These are phyloP conservation scores for Aspergillus ibericus DNA, from an alignment of 2,329 filamentous ascomycete genomes.

Conservation along the genomic window DNA sequence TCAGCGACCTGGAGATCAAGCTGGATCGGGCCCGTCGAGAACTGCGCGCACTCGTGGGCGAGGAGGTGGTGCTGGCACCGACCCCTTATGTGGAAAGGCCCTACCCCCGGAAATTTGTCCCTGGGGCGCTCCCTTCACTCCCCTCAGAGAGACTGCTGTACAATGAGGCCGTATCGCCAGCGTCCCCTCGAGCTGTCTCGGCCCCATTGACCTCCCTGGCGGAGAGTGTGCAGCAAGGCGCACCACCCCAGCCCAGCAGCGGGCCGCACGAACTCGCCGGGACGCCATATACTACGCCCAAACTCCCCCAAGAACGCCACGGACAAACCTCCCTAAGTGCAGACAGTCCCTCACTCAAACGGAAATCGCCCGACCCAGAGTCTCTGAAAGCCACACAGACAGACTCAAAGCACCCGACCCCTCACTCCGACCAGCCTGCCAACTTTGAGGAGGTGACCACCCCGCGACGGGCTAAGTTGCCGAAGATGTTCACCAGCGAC, in stretches of 20 bases:
- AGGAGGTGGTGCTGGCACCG: slow-evolving; percentile 23
- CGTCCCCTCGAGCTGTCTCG: slow-evolving; percentile 6
- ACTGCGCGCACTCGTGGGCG: slow-evolving; percentile 50
- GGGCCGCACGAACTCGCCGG: not conserved
- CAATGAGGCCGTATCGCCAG: slow-evolving; percentile 18
- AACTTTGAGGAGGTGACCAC: slow-evolving; percentile 20
- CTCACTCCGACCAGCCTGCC: slow-evolving; percentile 15
- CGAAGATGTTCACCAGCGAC: slow-evolving; percentile 31
- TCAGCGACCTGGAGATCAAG: slow-evolving; percentile 62
- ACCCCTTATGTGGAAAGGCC: slow-evolving; percentile 26
- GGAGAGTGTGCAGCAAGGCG: slow-evolving; percentile 3
- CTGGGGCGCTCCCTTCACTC: slow-evolving; percentile 45
- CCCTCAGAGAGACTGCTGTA: slow-evolving; percentile 49
- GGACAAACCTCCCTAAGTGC: slow-evolving; percentile 23
- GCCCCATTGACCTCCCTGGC: slow-evolving; percentile 10
- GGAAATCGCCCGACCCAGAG: slow-evolving; percentile 37
- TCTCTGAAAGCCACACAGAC: slow-evolving; percentile 8
- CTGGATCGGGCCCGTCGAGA: slow-evolving; percentile 57
- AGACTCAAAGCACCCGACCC: slow-evolving; percentile 3
- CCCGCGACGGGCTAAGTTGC: slow-evolving; percentile 30
- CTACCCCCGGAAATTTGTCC: slow-evolving; percentile 41
- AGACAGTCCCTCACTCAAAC: slow-evolving; percentile 36
- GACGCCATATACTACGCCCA: not conserved
- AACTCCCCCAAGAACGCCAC: slow-evolving; percentile 1
- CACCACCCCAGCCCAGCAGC: not conserved